Conservation (phyloP, 495 filamentous ascomycete species). For the Xylaria grammica region DNA sequence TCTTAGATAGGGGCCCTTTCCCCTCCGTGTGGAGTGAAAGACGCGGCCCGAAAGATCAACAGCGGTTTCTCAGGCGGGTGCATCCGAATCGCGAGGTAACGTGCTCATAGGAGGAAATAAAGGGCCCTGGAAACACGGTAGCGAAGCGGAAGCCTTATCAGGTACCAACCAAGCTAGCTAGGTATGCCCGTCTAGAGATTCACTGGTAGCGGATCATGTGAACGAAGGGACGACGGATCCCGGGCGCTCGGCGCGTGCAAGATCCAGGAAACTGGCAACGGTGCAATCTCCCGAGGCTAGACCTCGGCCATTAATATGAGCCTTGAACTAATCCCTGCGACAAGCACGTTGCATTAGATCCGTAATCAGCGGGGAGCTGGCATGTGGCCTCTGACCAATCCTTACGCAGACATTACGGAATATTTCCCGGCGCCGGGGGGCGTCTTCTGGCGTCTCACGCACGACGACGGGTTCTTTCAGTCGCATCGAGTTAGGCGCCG, state of each 20-base stretch:
- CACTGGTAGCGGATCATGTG: constrained; percentile 8
- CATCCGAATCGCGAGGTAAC: constrained; percentile 4
- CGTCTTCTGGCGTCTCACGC: background rate
- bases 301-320: background rate
- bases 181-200: constrained; percentile 3
- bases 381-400: background rate
- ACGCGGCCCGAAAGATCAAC: background rate
- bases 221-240: constrained; percentile 3
- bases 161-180: background rate
- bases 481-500: background rate
- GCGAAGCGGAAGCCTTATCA: background rate
- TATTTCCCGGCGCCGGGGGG: constrained; percentile 12
- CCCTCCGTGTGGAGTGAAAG: constrained; percentile 5
- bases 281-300: constrained; percentile 2
- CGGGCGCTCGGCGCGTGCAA: constrained; percentile 7
- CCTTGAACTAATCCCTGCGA: background rate
- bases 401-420: background rate
- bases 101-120: constrained; percentile 21
- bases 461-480: constrained; percentile 7
- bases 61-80: background rate
- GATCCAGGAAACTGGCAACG: constrained; percentile 13
- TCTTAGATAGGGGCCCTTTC: background rate
- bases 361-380: constrained; percentile 8
- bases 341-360: constrained; percentile 1
- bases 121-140: constrained; percentile 7